phyloP scores from a whole-genome alignment of 306 rosid genomes.

The Vachellia collinsii region DNA sequence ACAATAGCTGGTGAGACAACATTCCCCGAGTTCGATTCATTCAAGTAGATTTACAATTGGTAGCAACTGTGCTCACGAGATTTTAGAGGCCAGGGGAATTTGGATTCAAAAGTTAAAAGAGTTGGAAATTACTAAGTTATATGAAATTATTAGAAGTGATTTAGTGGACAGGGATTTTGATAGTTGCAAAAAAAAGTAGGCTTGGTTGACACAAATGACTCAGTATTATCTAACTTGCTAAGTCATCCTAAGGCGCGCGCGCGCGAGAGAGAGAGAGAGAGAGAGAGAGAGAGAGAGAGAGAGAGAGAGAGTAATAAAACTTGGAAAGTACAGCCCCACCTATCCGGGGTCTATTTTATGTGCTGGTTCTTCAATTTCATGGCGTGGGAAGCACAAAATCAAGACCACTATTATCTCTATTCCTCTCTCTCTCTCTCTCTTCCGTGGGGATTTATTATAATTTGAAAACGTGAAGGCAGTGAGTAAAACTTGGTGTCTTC shows the following conservation, averaged over 20 bases:
- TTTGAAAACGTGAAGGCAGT: slow-evolving; percentile 65
- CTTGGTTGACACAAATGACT: background rate
- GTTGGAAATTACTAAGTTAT: background rate
- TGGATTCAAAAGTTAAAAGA: background rate
- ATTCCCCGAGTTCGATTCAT: slow-evolving; percentile 7
- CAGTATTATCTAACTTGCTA: background rate
- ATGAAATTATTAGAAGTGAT: background rate
- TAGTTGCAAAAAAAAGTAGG: background rate
- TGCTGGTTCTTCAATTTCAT: slow-evolving; percentile 51
- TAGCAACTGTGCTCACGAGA: background rate
- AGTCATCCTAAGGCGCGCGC: too few species aligned
- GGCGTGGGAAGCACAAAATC: slow-evolving; percentile 50
- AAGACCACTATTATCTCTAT: slow-evolving; percentile 40
- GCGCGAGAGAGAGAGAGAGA: too few species aligned
- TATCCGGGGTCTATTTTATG: slow-evolving; percentile 41
- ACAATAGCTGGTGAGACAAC: slow-evolving; percentile 32
- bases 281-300: too few species aligned
- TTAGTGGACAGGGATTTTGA: background rate
- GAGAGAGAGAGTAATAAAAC: slow-evolving; percentile 34
- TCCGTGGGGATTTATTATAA: slow-evolving; percentile 42
- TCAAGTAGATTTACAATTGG: background rate
- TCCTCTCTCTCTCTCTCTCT: slow-evolving; percentile 25
- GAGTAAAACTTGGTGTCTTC: slow-evolving; percentile 38
- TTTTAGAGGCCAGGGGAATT: background rate
- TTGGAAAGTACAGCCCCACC: slow-evolving; percentile 56